A percentile compares a stretch with the other conserved stretches of the same genome.
phyloP scores from a whole-genome alignment of 2,329 filamentous ascomycete species.

The Calcarisporium arbuscula region DNA sequence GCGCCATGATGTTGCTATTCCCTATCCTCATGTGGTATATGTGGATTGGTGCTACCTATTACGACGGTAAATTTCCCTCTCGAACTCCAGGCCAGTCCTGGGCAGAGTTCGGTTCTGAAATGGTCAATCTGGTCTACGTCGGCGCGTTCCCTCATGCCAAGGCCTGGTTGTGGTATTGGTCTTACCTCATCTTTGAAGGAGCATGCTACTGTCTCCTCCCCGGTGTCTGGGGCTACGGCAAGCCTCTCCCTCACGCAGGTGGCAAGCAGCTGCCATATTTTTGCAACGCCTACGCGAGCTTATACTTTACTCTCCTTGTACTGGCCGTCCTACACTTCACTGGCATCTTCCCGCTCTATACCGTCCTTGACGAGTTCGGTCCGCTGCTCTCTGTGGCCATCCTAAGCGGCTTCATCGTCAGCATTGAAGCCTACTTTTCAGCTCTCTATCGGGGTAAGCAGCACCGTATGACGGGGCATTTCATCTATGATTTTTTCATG shows the following conservation, averaged over 20 bases:
- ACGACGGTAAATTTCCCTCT: constrained; percentile 73
- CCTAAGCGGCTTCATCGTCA: constrained; percentile 78
- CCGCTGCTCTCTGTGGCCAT: constrained; percentile 91
- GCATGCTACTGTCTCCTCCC: constrained; percentile 79
- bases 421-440: constrained; percentile 79
- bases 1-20: constrained; percentile 84
- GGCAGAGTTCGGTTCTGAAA: constrained; percentile 63
- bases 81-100: constrained; percentile 60
- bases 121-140: constrained; percentile 69
- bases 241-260: constrained; percentile 74
- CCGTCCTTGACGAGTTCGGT: constrained; percentile 90
- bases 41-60: constrained; percentile 95
- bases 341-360: constrained; percentile 83
- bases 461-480: constrained; percentile 89
- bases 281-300: constrained; percentile 82
- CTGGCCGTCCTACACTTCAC: constrained; percentile 71
- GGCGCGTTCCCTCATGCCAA: constrained; percentile 76
- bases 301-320: constrained; percentile 76
- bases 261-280: constrained; percentile 90
- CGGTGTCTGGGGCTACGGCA: constrained; percentile 81
- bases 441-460: constrained; percentile 72
- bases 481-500: constrained; percentile 87
- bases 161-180: constrained; percentile 94
- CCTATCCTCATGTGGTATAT: constrained; percentile 98
- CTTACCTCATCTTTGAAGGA: constrained; percentile 80